Evolutionary conservation across 768 basidiomycete species (phyloP).

Genomic region (Amanita inopinata): DNA sequence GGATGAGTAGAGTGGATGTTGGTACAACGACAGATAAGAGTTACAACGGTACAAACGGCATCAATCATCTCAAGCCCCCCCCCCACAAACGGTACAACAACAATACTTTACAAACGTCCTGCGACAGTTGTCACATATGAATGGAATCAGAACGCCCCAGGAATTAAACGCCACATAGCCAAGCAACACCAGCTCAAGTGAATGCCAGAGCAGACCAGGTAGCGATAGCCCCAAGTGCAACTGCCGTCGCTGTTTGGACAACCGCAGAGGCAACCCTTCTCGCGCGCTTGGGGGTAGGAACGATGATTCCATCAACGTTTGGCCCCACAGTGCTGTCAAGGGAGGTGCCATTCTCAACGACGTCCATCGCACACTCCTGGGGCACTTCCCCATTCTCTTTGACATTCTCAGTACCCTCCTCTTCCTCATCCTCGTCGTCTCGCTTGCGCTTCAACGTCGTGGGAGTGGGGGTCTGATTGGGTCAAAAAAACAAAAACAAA

Average conservation of each 20-base stretch:
- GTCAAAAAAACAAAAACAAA: too few species aligned
- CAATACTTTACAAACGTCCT: neutral
- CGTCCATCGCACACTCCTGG: too few species aligned
- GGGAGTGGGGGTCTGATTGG: slow-evolving; percentile 18
- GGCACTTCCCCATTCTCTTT: slow-evolving; percentile 4
- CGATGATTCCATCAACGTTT: slow-evolving; percentile 11
- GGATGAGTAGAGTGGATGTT: too few species aligned
- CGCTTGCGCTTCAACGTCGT: slow-evolving; percentile 59
- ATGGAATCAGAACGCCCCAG: neutral
- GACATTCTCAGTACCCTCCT: slow-evolving; percentile 10
- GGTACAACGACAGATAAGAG: too few species aligned
- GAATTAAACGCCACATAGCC: neutral
- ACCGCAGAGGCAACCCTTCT: slow-evolving; percentile 33
- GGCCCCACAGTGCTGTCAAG: slow-evolving; percentile 3
- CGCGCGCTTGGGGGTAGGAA: slow-evolving; percentile 33
- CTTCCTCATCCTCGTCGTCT: slow-evolving; percentile 23
- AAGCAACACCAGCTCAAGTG: slow-evolving; percentile 22
- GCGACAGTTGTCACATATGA: slow-evolving; percentile 1
- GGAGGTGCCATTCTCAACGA: slow-evolving; percentile 10
- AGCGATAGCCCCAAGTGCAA: slow-evolving; percentile 58
- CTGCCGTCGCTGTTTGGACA: slow-evolving; percentile 50
- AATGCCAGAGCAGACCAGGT: slow-evolving; percentile 71
- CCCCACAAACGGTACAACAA: too few species aligned
- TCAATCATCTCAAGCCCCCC: too few species aligned
- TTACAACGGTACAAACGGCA: too few species aligned